phyloP scores from a whole-genome alignment of 2,329 filamentous ascomycete genomes.

The Ophiostoma australiae region DNA sequence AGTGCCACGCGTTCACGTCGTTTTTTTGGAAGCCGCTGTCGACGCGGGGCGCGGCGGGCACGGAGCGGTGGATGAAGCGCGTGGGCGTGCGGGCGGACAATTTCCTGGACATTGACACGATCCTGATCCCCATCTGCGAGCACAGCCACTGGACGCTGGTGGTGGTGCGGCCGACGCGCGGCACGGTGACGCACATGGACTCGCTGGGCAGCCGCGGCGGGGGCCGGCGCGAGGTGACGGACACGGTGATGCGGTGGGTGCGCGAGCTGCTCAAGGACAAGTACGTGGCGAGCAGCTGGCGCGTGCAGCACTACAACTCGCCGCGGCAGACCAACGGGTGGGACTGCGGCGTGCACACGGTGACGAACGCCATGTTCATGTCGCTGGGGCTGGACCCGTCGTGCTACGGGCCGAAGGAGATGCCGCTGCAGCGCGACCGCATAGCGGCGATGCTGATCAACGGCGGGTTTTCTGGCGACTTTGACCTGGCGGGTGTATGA shows the following conservation, averaged over 20 bases:
- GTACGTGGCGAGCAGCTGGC: slow-evolving; percentile 52
- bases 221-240: slow-evolving; percentile 37
- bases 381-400: slow-evolving; percentile 51
- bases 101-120: slow-evolving; percentile 59
- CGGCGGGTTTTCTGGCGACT: slow-evolving; percentile 59
- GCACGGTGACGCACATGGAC: slow-evolving; percentile 64
- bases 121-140: slow-evolving; percentile 66
- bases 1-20: slow-evolving; percentile 59
- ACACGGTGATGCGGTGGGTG: slow-evolving; percentile 51
- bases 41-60: slow-evolving; percentile 43
- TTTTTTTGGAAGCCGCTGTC: slow-evolving; percentile 59
- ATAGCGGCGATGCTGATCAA: slow-evolving; percentile 64
- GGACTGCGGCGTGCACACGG: slow-evolving; percentile 74
- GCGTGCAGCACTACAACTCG: slow-evolving; percentile 44
- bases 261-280: slow-evolving; percentile 50
- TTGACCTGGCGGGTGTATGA: slow-evolving; percentile 42
- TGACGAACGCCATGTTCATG: slow-evolving; percentile 65
- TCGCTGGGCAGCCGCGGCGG: slow-evolving; percentile 49
- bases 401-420: slow-evolving; percentile 48
- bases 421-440: slow-evolving; percentile 55
- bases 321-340: slow-evolving; percentile 60
- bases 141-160: slow-evolving; percentile 66
- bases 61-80: slow-evolving; percentile 53
- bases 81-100: slow-evolving; percentile 54
- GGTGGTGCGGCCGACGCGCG: slow-evolving; percentile 57